Conservation (phyloP, 768 basidiomycete species). For the Kwoniella shandongensis region DNA sequence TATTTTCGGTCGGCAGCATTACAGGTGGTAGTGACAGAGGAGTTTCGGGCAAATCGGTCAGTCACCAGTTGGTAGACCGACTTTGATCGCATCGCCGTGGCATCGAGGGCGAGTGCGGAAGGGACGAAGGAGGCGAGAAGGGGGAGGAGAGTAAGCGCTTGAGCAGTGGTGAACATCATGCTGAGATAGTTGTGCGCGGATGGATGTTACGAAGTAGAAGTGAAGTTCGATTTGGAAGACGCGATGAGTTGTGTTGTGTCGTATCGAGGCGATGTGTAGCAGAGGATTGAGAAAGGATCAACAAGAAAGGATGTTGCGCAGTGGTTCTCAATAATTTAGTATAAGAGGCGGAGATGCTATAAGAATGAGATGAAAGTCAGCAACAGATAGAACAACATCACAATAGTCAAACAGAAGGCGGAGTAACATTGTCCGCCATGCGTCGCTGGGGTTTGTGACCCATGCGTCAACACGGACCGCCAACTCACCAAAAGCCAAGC, state of each 20-base stretch:
- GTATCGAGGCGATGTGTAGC: too few relatives aligned
- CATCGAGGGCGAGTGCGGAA: conserved; percentile 45
- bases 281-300: too few relatives aligned
- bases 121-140: conserved; percentile 23
- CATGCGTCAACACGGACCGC: too few relatives aligned
- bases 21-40: conserved; percentile 50
- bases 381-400: too few relatives aligned
- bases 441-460: too few relatives aligned
- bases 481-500: too few relatives aligned
- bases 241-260: not conserved
- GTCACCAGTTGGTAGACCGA: conserved; percentile 81
- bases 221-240: not conserved
- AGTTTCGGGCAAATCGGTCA: conserved; percentile 69
- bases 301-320: not conserved
- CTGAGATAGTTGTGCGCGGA: not conserved
- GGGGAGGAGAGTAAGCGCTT: conserved; percentile 16
- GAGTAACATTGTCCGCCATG: too few relatives aligned
- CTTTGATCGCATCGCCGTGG: conserved; percentile 68
- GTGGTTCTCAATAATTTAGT: too few relatives aligned
- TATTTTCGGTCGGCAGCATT: conserved; percentile 52
- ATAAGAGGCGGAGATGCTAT: not conserved
- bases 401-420: too few relatives aligned
- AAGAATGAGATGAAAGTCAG: too few relatives aligned
- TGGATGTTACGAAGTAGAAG: too few relatives aligned
- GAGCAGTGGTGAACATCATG: conserved; percentile 17